These are phyloP conservation scores for Panus rudis DNA, from an alignment of 768 basidiomycete genomes.

Conservation along the genomic window DNA sequence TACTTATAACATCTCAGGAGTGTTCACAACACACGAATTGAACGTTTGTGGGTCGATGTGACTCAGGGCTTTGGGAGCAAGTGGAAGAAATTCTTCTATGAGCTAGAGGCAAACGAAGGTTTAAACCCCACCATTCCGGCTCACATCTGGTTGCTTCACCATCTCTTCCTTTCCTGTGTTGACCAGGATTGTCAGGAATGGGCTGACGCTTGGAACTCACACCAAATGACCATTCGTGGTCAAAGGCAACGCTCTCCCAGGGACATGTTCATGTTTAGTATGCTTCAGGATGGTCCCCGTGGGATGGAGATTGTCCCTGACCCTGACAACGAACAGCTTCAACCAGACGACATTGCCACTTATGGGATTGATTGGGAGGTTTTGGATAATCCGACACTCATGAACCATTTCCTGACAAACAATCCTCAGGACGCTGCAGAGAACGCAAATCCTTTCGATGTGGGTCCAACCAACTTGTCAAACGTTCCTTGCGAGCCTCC, in stretches of 20 bases:
- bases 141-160: slow-evolving; percentile 25
- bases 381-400: slow-evolving; percentile 6
- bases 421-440: slow-evolving; percentile 6
- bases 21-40: slow-evolving; percentile 21
- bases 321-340: slow-evolving; percentile 1
- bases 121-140: slow-evolving; percentile 14
- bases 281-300: slow-evolving; percentile 24
- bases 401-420: slow-evolving; percentile 8
- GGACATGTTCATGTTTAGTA: slow-evolving; percentile 28
- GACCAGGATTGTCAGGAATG: slow-evolving; percentile 10
- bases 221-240: slow-evolving; percentile 2
- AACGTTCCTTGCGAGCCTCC: slow-evolving; percentile 13
- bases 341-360: not conserved
- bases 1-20: slow-evolving; percentile 10
- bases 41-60: slow-evolving; percentile 22
- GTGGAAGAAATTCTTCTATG: slow-evolving; percentile 15
- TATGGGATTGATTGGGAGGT: slow-evolving; percentile 21
- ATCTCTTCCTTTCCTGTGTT: slow-evolving; percentile 18
- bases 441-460: slow-evolving; percentile 4
- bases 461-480: slow-evolving; percentile 3
- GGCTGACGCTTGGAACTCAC: slow-evolving; percentile 2
- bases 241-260: slow-evolving; percentile 11
- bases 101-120: slow-evolving; percentile 18
- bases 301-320: slow-evolving; percentile 13
- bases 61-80: slow-evolving; percentile 17